A percentile compares a stretch with the other conserved stretches of the same genome.
Evolutionary conservation across 2,329 filamentous ascomycete genomes (phyloP).

Genomic region (Colletotrichum eleusines): DNA sequence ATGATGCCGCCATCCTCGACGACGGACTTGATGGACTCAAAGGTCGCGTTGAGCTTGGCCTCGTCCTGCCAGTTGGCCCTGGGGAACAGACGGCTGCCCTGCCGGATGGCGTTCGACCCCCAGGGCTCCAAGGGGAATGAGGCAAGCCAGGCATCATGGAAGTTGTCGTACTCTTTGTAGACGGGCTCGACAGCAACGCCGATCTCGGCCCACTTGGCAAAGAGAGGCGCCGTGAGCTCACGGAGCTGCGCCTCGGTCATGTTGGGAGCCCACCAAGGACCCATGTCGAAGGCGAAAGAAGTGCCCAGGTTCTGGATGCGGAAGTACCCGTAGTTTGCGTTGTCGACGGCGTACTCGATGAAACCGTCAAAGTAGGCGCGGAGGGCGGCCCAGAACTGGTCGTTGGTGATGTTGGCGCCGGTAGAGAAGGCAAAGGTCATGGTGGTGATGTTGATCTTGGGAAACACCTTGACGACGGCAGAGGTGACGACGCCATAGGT

Average conservation of each 20-base stretch:
- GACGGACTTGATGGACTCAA: constrained; percentile 45
- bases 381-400: constrained; percentile 49
- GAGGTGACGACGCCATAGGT: constrained; percentile 65
- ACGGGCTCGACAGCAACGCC: constrained; percentile 48
- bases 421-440: constrained; percentile 56
- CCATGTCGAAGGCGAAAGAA: constrained; percentile 50
- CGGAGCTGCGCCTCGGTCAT: constrained; percentile 52
- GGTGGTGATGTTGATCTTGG: constrained; percentile 57
- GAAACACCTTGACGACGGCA: constrained; percentile 65
- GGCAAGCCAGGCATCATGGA: constrained; percentile 47
- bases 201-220: constrained; percentile 48
- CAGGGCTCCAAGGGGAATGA: constrained; percentile 46
- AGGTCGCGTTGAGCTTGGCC: constrained; percentile 47
- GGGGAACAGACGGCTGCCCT: constrained; percentile 51
- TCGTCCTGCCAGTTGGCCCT: constrained; percentile 49
- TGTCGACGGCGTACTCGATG: constrained; percentile 45
- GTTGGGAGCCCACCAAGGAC: constrained; percentile 47
- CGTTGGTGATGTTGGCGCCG: constrained; percentile 42
- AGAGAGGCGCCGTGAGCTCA: constrained; percentile 51
- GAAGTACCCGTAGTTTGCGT: constrained; percentile 46
- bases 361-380: constrained; percentile 46
- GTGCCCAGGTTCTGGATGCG: constrained; percentile 44
- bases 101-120: constrained; percentile 45
- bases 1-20: constrained; percentile 46
- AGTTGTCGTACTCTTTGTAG: constrained; percentile 46